phyloP scores from a whole-genome alignment of 139 green algal genomes.

The Chlorella sorokiniana region DNA sequence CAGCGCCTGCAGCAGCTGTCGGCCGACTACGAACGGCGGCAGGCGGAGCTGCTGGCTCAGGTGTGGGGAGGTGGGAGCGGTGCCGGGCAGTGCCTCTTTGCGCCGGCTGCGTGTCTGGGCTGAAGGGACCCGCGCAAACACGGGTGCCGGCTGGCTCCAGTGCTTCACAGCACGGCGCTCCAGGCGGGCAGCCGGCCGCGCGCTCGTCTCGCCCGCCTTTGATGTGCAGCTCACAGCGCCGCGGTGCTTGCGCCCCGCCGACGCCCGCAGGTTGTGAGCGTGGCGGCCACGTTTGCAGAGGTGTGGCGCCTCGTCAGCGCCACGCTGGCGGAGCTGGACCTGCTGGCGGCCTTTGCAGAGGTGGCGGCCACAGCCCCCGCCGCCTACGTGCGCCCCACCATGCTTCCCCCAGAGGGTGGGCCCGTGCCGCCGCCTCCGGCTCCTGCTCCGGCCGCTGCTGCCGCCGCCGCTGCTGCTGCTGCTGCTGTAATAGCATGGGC shows the following conservation, averaged over 20 bases:
- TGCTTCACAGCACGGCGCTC: background rate
- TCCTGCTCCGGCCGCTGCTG: no score
- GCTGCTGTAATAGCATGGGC: no score
- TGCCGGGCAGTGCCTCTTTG: background rate
- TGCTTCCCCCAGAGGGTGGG: constrained; percentile 48
- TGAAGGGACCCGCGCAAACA: no score
- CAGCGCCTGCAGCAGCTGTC: constrained; percentile 64
- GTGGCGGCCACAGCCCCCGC: constrained; percentile 74
- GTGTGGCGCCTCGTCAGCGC: constrained; percentile 84
- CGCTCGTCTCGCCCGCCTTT: background rate
- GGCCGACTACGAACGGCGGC: constrained; percentile 74
- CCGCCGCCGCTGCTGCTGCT: no score
- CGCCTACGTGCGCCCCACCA: constrained; percentile 76
- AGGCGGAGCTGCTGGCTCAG: constrained; percentile 82
- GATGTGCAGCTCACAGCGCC: no score
- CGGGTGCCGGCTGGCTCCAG: no score
- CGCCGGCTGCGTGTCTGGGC: background rate
- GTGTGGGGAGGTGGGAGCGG: constrained; percentile 41
- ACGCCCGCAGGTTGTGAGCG: constrained; percentile 81
- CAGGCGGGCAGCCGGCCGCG: no score
- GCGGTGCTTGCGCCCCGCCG: no score
- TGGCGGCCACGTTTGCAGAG: constrained; percentile 88
- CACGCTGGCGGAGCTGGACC: constrained; percentile 90
- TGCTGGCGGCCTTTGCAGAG: constrained; percentile 92
- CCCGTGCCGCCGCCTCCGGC: no score